Percentiles rank a stretch among this genome's conserved stretches.
Evolutionary conservation across 345 rosid genomes (phyloP).

Genomic region (Hirschfeldia incana): DNA sequence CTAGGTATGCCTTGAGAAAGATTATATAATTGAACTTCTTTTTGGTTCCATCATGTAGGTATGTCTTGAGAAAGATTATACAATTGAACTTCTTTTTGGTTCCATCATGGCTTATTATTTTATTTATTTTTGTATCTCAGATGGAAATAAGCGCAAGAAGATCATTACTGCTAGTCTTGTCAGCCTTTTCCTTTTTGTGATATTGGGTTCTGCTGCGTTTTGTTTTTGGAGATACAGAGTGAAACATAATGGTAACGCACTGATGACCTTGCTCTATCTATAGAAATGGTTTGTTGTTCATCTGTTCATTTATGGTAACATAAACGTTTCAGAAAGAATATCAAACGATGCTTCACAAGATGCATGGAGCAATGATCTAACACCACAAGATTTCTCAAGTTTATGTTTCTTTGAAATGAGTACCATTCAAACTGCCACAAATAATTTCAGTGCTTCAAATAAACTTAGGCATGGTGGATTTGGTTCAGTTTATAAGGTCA

Average conservation of each 20-base stretch:
- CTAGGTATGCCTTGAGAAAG: constrained; percentile 4
- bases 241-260: constrained; percentile 4
- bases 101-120: neutral
- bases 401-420: constrained; percentile 13
- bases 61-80: neutral
- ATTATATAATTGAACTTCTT: neutral
- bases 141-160: constrained; percentile 17
- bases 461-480: constrained; percentile 41
- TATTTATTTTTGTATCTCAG: constrained; percentile 1
- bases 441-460: constrained; percentile 21
- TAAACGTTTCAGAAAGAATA: neutral
- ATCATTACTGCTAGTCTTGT: neutral
- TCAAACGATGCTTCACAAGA: neutral
- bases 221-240: constrained; percentile 17
- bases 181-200: constrained; percentile 16
- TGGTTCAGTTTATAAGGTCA: constrained; percentile 38
- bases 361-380: neutral
- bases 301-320: neutral
- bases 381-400: neutral
- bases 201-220: neutral
- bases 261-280: neutral
- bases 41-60: constrained; percentile 13
- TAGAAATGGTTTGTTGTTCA: neutral
- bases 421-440: constrained; percentile 25
- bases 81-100: neutral